Evolutionary conservation across 768 basidiomycete species (phyloP).

Genomic region (Lactarius sp.): DNA sequence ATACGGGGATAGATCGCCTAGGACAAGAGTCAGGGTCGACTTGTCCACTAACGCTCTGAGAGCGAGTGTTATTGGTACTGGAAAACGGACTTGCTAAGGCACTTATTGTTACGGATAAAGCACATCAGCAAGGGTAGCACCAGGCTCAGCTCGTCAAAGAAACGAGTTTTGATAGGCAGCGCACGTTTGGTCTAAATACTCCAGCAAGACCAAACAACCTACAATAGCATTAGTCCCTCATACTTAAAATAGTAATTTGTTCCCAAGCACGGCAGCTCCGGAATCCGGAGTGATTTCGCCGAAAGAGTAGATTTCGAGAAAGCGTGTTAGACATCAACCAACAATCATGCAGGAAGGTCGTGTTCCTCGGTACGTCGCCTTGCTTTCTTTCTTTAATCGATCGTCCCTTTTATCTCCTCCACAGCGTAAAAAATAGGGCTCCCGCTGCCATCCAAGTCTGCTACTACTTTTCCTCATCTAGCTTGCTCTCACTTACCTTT

Average conservation of each 20-base stretch:
- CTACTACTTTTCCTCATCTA: constrained; percentile 6
- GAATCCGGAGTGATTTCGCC: neutral
- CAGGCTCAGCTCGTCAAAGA: constrained; percentile 17
- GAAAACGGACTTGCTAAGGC: constrained; percentile 21
- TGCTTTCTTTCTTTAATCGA: neutral
- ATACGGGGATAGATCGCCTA: constrained; percentile 14
- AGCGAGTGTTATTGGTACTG: constrained; percentile 28
- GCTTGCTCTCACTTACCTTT: constrained; percentile 19
- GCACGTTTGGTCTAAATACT: constrained; percentile 24
- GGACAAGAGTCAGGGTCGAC: constrained; percentile 25
- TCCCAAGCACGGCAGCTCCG: neutral
- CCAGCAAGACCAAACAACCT: constrained; percentile 13
- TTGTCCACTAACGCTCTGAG: constrained; percentile 26
- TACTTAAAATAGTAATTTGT: neutral
- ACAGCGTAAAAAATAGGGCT: constrained; percentile 91
- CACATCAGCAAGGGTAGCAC: constrained; percentile 24
- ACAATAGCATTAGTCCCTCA: constrained; percentile 25
- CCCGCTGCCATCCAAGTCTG: constrained; percentile 87
- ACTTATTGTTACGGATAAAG: constrained; percentile 21
- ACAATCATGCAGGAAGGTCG: constrained; percentile 70
- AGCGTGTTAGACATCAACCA: neutral
- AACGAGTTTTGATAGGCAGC: constrained; percentile 1
- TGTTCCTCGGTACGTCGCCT: constrained; percentile 55
- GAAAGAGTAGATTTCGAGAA: neutral
- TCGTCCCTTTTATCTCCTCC: constrained; percentile 6